These are phyloP conservation scores for Bertia moriformis DNA, from an alignment of 2,329 filamentous ascomycete species.

Conservation along the genomic window DNA sequence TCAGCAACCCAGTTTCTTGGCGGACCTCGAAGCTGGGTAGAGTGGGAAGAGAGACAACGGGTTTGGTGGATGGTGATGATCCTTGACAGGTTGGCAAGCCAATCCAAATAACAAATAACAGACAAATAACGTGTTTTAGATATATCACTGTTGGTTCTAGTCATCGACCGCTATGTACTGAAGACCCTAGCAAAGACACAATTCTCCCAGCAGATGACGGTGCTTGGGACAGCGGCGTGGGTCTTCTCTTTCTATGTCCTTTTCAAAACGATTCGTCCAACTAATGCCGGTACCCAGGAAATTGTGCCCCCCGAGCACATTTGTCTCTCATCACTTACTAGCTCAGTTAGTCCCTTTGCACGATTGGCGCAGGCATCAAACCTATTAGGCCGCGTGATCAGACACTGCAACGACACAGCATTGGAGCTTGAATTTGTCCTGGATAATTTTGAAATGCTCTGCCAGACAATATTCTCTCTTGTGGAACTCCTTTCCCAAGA, in stretches of 20 bases:
- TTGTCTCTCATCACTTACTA: too few species aligned
- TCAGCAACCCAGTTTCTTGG: neutral
- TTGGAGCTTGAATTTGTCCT: neutral
- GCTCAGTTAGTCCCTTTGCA: neutral
- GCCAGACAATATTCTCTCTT: neutral
- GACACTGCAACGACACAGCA: neutral
- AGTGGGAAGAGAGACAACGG: neutral
- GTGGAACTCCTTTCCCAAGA: neutral
- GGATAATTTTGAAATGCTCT: neutral
- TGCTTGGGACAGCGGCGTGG: neutral
- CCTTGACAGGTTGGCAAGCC: neutral
- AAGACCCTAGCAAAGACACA: neutral
- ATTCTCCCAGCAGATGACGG: neutral
- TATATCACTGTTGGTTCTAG: neutral
- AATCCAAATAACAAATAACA: too few species aligned
- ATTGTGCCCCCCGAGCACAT: too few species aligned
- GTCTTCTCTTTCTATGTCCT: too few species aligned
- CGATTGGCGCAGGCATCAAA: neutral
- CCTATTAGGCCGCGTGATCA: neutral
- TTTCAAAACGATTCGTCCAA: too few species aligned
- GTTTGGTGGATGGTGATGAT: neutral
- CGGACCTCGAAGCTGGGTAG: neutral
- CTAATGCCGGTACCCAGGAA: too few species aligned
- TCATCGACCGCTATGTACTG: neutral
- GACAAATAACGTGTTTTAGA: too few species aligned